Evolutionary conservation across 176 grass and related monocot species (phyloP).

Genomic region (Aechmea fasciata): DNA sequence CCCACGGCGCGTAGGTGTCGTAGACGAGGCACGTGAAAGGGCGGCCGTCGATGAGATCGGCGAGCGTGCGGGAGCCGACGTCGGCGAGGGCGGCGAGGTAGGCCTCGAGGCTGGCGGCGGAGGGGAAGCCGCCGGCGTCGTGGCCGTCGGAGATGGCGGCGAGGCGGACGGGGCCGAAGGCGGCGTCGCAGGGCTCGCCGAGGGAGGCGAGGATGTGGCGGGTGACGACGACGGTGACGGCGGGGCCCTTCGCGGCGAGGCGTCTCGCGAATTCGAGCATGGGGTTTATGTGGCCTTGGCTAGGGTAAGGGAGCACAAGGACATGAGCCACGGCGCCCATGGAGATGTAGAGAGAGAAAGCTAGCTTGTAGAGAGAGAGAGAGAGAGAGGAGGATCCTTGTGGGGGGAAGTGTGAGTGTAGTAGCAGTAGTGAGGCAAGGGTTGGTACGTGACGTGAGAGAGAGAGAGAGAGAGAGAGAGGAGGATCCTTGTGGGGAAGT

Average conservation of each 20-base stretch:
- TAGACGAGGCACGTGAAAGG: constrained; percentile 49
- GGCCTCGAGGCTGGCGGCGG: constrained; percentile 24
- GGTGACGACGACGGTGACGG: constrained; percentile 37
- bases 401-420: neutral
- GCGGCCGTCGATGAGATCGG: constrained; percentile 21
- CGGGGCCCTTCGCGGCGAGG: constrained; percentile 38
- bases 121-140: constrained; percentile 37
- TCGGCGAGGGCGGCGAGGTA: constrained; percentile 21
- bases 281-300: constrained; percentile 69
- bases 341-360: neutral
- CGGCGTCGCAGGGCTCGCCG: constrained; percentile 5
- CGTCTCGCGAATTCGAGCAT: constrained; percentile 52
- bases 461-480: too few species aligned
- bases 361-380: neutral
- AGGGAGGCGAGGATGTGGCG: constrained; percentile 30
- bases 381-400: neutral
- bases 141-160: constrained; percentile 58
- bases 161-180: constrained; percentile 17
- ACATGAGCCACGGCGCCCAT: constrained; percentile 32
- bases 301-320: constrained; percentile 45
- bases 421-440: neutral
- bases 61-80: constrained; percentile 22
- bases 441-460: too few species aligned
- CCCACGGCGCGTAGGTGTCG: constrained; percentile 45
- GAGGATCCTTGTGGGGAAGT: too few species aligned